Evolutionary conservation across 2,329 filamentous ascomycete genomes (phyloP), one percentile per base, ranked within the genome.

Genomic region (Xylaria multiplex): DNA sequence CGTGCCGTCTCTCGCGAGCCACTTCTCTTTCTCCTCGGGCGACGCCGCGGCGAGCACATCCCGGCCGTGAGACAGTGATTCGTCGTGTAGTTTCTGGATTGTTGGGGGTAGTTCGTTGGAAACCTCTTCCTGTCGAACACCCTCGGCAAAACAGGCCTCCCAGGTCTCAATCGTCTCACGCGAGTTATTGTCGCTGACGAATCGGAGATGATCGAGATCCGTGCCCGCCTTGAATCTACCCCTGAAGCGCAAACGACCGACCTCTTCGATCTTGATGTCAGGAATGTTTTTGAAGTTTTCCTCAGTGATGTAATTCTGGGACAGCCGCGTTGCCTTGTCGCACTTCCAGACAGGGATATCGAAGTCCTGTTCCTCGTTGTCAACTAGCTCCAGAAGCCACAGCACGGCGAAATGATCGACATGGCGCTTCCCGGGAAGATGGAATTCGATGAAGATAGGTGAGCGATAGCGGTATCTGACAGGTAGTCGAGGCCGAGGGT

Each of bases 131-230:
- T 84, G 80, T 2, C 96, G 88, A 0, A 97, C 92, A 13, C 95
- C 95, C 78, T 98, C 94, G 0, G 93, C 89, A 46, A 91, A 88
- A 77, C 95, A 97, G 0, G 93, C 92, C 78, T 97, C 93, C 93
- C 94, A 98, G 0, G 91, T 92, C 80, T 98, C 95, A 70, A 93
- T 97, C 0, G 94, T 97, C 82, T 98, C 96, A 37, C 95, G 90
- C 1, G 91, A 90, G 76, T 97, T 90, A 74, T 97, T 97, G 78
- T 96, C 92, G 54, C 89, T 87, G 24, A 97, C 90, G 72, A 97
- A 97, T 1, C 84, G 85, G 70, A 92, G 86, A 76, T 98, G 96
- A 19, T 93, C 91, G 60, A 92, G 88, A 76, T 97, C 94, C 55
- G 93, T 97, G 14, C 95, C 95, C 0, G 94, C 90, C 70, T 96